Percentiles rank a stretch among this genome's conserved stretches.
These are phyloP conservation scores for Zymoseptoria ardabiliae DNA, from an alignment of 2,329 filamentous ascomycete species.

Conservation along the genomic window DNA sequence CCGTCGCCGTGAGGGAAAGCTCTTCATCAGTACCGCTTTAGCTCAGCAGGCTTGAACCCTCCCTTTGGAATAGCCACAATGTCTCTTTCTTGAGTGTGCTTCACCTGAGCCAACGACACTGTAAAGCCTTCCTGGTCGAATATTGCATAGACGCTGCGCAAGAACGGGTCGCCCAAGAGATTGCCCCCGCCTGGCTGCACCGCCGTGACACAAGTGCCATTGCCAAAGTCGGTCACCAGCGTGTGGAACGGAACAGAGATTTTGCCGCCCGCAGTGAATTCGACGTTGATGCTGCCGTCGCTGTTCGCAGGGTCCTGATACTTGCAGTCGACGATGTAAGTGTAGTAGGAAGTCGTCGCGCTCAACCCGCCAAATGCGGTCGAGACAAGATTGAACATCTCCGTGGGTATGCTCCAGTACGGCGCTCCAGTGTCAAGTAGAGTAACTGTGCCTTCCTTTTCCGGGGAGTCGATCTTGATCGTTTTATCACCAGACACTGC, in stretches of 20 bases:
- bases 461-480: neutral
- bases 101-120: neutral
- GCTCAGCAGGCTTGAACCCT: neutral
- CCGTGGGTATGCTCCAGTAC: neutral
- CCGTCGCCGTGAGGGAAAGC: neutral
- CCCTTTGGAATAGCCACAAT: neutral
- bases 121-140: conserved; percentile 45
- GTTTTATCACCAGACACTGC: neutral
- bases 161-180: conserved; percentile 56
- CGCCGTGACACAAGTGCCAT: neutral
- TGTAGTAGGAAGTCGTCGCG: neutral
- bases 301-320: neutral
- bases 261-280: neutral
- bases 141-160: conserved; percentile 59
- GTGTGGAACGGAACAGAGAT: neutral
- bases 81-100: neutral
- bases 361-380: neutral
- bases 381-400: neutral
- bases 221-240: neutral
- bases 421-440: neutral
- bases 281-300: neutral
- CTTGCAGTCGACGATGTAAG: neutral
- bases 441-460: neutral
- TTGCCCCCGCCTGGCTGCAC: conserved; percentile 23
- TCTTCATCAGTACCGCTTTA: neutral